Evolutionary conservation across 768 basidiomycete species (phyloP), one percentile per base, ranked within the genome.

Genomic region (Tremella mesenterica): DNA sequence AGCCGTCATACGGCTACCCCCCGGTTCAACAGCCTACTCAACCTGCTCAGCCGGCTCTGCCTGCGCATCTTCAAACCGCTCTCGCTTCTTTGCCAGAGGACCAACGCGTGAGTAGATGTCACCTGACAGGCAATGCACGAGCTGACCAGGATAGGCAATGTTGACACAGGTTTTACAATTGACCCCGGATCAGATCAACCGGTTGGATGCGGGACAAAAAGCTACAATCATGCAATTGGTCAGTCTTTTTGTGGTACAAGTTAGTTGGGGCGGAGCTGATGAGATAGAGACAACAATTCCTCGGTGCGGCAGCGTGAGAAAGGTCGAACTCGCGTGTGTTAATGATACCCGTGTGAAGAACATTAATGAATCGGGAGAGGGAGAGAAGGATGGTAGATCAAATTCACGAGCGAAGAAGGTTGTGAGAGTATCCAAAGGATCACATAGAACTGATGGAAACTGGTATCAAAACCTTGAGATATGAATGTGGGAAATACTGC

Each of bases 81-180:
- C 46, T 67, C 20, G 58, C 64, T 8, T 58, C 53, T 14, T 51
- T 69, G 30, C 65, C 70, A 14, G 68, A 68, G 50, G 71, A 73
- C 52, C 71, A 73, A 48, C 61, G 63, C 55, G 71, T 72, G 48
- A 44, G 69, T 60, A 18, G 25, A 23, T 18, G 14, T n/a, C 21
- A 12, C 26, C 6, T 25, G 50, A 16, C 23, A 1, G 45, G 31
- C 38, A 26, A 55, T 46, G 50, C 59, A 59, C 73, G 50, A 64
- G 45, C 12, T 43, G 28, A 47, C 34, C n/a, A n/a, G 75, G 48
- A 5, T 53, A 75, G 86, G 79, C 80, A 29, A 86, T 93, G 83
- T 70, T 95, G 49, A 79, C 88, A 73, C 89, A 91, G 75, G 90
- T 96, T 0, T 75, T 96, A 28, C 80, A 78, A 56, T 72, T 96